Evolutionary conservation across 805 yeast genomes (phyloP).

Genomic region (Torulaspora franciscae): DNA sequence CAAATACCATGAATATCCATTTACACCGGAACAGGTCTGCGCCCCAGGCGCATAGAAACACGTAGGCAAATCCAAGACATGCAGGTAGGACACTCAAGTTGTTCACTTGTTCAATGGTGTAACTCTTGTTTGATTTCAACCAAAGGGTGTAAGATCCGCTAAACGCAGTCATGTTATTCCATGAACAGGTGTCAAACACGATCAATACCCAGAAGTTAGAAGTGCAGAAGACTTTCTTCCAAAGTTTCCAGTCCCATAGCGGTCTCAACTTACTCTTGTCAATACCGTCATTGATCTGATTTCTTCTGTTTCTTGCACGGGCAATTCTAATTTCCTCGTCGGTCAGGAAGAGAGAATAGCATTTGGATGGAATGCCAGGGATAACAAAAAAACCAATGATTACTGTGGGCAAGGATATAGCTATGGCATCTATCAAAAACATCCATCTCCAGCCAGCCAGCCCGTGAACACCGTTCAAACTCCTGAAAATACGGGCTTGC

Average conservation of each 20-base stretch:
- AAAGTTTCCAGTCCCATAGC: constrained; percentile 40
- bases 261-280: constrained; percentile 27
- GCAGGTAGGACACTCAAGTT: constrained; percentile 53
- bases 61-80: constrained; percentile 51
- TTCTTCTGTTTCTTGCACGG: constrained; percentile 39
- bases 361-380: constrained; percentile 58
- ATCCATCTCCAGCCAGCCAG: constrained; percentile 64
- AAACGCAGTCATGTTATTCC: constrained; percentile 56
- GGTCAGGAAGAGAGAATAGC: constrained; percentile 50
- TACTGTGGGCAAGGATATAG: constrained; percentile 46
- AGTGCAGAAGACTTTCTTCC: constrained; percentile 49
- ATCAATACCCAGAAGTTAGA: constrained; percentile 56
- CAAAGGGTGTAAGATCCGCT: constrained; percentile 58
- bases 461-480: constrained; percentile 43
- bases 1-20: constrained; percentile 50
- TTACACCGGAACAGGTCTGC: constrained; percentile 49
- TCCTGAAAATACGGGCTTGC: constrained; percentile 41
- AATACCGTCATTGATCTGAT: constrained; percentile 33
- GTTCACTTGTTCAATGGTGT: constrained; percentile 43
- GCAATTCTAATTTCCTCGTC: constrained; percentile 58
- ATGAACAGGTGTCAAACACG: constrained; percentile 52
- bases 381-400: constrained; percentile 44
- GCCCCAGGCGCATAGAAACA: constrained; percentile 43
- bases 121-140: constrained; percentile 49
- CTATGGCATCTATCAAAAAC: constrained; percentile 58